A percentile compares a stretch with the other conserved stretches of the same genome.
Evolutionary conservation across 23 red algal genomes (phyloP).

Genomic region (Gracilariopsis chorda): DNA sequence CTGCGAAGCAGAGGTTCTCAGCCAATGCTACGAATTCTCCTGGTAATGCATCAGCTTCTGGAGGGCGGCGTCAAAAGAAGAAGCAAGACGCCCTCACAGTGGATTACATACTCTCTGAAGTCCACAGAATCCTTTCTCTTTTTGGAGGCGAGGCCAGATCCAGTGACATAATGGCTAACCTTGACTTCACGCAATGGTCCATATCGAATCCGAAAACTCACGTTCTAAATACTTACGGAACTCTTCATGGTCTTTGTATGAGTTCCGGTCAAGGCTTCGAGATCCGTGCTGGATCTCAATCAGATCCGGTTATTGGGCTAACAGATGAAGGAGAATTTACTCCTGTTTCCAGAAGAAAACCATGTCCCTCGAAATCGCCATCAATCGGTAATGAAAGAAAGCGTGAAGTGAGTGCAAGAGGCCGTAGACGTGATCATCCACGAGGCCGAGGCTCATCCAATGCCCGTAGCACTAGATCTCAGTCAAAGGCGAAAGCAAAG

Average conservation of each 20-base stretch:
- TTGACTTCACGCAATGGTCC: conserved; percentile 27
- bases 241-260: conserved; percentile 8
- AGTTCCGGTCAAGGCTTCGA: background rate
- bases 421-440: too few species aligned
- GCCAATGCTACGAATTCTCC: too few species aligned
- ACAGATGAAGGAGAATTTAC: background rate
- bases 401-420: too few species aligned
- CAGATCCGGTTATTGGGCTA: background rate
- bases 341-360: background rate
- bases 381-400: too few species aligned
- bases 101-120: background rate
- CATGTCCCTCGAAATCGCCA: background rate
- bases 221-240: background rate
- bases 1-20: too few species aligned
- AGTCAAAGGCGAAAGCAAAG: background rate
- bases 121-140: background rate
- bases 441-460: background rate
- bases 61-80: too few species aligned
- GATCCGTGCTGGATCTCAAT: conserved; percentile 1
- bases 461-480: background rate
- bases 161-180: conserved; percentile 7
- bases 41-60: too few species aligned
- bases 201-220: background rate
- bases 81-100: too few species aligned
- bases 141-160: conserved; percentile 34